phyloP scores from a whole-genome alignment of 768 basidiomycete species.

The Leccinum barrowsii region DNA sequence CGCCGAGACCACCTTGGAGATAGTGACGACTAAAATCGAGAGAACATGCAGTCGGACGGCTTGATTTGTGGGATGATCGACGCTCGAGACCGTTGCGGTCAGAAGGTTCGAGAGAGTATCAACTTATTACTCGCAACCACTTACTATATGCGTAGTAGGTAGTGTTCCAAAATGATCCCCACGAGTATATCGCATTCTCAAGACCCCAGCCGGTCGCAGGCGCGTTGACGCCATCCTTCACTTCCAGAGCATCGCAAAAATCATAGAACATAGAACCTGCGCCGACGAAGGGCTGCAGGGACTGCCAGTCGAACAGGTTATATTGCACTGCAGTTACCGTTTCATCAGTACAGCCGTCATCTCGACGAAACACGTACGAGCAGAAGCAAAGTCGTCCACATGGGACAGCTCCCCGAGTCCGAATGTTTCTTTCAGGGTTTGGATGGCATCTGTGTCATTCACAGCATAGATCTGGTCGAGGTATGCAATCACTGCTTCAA shows the following conservation, averaged over 20 bases:
- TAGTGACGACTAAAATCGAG: too few species aligned
- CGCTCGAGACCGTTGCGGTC: too few species aligned
- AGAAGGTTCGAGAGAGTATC: too few species aligned
- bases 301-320: not conserved
- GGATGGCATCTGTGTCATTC: not conserved
- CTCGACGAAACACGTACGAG: not conserved
- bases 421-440: not conserved
- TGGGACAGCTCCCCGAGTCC: not conserved
- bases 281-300: not conserved
- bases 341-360: not conserved
- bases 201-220: not conserved
- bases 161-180: not conserved
- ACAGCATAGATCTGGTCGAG: not conserved
- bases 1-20: too few species aligned
- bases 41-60: too few species aligned
- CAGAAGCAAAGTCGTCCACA: not conserved
- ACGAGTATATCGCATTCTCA: not conserved
- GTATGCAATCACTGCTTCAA: not conserved
- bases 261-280: not conserved
- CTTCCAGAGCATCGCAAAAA: not conserved
- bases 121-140: conserved; percentile 4
- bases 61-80: too few species aligned
- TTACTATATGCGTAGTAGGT: not conserved
- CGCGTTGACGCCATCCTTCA: not conserved
- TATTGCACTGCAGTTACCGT: not conserved